These are phyloP conservation scores for sorghum (Sorghum bicolor) DNA, from an alignment of 176 grass and related monocot species.

Conservation along the genomic window DNA sequence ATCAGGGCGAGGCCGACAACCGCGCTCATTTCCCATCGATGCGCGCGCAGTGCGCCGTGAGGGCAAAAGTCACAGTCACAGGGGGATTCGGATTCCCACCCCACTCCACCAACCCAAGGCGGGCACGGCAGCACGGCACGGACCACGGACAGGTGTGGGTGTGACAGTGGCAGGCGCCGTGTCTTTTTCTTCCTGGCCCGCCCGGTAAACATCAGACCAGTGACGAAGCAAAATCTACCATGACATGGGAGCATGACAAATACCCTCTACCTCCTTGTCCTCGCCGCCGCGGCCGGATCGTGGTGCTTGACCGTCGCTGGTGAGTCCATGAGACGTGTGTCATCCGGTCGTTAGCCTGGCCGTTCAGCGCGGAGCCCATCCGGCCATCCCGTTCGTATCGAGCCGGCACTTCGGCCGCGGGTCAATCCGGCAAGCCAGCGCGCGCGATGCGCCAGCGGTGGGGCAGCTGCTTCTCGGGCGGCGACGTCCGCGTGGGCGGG, in stretches of 20 bases:
- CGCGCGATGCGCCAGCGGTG: constrained; percentile 16
- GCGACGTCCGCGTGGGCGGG: neutral
- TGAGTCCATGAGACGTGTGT: neutral
- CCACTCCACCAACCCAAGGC: neutral
- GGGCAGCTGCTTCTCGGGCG: constrained; percentile 21
- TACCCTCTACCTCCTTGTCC: neutral
- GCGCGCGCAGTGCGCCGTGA: neutral
- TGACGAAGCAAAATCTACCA: constrained; percentile 1
- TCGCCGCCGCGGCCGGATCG: neutral
- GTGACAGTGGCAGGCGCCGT: neutral
- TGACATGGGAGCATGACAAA: neutral
- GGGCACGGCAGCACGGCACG: too few species aligned
- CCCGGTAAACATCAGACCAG: neutral
- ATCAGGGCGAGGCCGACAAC: too few species aligned
- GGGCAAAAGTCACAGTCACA: neutral
- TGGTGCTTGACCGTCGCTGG: neutral
- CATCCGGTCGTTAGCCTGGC: neutral
- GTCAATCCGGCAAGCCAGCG: neutral
- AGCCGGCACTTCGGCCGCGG: neutral
- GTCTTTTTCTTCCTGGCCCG: neutral
- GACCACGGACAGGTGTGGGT: neutral
- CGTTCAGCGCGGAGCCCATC: neutral
- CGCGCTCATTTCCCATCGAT: too few species aligned
- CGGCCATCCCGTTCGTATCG: neutral
- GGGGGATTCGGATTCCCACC: neutral